phyloP scores from a whole-genome alignment of 2,329 filamentous ascomycete species.

The Ceratocystis albifundus region DNA sequence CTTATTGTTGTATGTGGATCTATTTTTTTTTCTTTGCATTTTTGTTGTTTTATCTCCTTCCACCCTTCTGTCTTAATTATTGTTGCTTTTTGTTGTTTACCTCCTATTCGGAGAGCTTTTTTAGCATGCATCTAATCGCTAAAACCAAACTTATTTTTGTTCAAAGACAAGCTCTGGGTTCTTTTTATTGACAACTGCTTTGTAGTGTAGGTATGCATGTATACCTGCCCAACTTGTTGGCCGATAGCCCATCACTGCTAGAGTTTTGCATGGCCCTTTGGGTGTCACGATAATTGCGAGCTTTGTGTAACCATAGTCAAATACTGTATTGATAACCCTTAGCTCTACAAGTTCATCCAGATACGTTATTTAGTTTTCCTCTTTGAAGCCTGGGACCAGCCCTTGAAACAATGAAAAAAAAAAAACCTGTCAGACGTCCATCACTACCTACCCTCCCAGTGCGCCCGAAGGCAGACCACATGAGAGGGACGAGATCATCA shows the following conservation, averaged over 20 bases:
- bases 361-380: constrained; percentile 32
- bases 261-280: too few relatives aligned
- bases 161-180: background rate
- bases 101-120: background rate
- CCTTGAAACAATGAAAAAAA: constrained; percentile 45
- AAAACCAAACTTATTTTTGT: background rate
- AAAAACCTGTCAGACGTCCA: constrained; percentile 75
- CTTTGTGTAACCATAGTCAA: background rate
- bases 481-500: constrained; percentile 85
- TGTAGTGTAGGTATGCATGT: background rate
- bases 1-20: background rate
- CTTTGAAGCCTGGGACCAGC: constrained; percentile 40
- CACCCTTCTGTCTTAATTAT: background rate
- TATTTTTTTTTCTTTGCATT: background rate
- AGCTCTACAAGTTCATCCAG: too few relatives aligned
- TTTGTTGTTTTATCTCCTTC: background rate
- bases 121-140: background rate
- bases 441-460: constrained; percentile 66
- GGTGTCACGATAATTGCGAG: too few relatives aligned
- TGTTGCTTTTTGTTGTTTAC: background rate
- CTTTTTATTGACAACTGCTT: background rate
- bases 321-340: too few relatives aligned
- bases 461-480: constrained; percentile 65
- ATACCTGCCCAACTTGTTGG: background rate
- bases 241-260: too few relatives aligned